These are phyloP conservation scores for Pestalotiopsis fici DNA, from an alignment of 2,329 filamentous ascomycete species.

Conservation along the genomic window DNA sequence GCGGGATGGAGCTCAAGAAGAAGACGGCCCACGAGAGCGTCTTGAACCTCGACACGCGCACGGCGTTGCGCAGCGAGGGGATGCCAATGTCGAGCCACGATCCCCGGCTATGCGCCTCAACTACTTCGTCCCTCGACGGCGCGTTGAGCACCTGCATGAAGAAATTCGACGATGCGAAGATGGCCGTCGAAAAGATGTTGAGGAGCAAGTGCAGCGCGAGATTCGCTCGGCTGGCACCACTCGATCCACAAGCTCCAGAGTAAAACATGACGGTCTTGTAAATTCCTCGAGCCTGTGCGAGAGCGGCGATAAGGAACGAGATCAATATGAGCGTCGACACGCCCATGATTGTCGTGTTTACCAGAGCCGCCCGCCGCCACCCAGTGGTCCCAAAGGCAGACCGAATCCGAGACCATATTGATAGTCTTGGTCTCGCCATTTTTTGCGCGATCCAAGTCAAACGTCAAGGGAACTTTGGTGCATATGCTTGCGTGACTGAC, in stretches of 20 bases:
- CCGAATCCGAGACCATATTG: no score
- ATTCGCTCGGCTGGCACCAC: neutral
- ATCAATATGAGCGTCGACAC: neutral
- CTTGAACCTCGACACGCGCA: neutral
- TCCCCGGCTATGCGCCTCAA: constrained; percentile 39
- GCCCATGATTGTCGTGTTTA: no score
- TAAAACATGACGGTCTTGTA: constrained; percentile 1
- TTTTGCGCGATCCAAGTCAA: no score
- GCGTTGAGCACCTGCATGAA: constrained; percentile 18
- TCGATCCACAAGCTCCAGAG: neutral
- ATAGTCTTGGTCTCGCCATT: no score
- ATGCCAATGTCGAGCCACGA: constrained; percentile 43
- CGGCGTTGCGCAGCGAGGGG: constrained; percentile 35
- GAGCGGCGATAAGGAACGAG: neutral
- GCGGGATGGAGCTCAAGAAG: constrained; percentile 7
- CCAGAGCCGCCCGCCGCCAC: no score
- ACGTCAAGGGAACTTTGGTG: no score
- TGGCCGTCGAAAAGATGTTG: constrained; percentile 6
- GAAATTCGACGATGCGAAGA: constrained; percentile 14
- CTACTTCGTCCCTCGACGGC: constrained; percentile 18
- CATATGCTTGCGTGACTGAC: no score
- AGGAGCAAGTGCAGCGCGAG: constrained; percentile 5
- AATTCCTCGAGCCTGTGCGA: neutral
- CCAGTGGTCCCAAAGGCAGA: no score
- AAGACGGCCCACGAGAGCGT: neutral